These are phyloP conservation scores for Triticum monococcum DNA, from an alignment of 176 grass and related monocot species.

Conservation along the genomic window DNA sequence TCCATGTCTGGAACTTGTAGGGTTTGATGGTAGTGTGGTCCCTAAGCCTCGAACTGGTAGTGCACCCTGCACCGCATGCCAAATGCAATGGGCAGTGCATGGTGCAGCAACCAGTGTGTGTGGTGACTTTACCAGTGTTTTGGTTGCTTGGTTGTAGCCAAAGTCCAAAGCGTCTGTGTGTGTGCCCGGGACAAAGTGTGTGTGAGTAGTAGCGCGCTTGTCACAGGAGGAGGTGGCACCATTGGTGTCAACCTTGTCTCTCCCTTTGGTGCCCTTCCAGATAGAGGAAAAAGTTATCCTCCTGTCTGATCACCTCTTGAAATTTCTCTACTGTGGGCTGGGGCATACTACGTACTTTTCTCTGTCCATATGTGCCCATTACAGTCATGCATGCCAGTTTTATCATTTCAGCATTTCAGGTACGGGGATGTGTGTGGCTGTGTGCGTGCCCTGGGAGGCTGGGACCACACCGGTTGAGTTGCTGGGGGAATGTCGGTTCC, in stretches of 20 bases:
- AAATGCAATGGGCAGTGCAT: no score
- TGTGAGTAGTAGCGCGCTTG: background rate
- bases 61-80: no score
- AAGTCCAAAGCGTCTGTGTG: background rate
- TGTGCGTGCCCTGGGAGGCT: background rate
- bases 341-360: background rate
- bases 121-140: background rate
- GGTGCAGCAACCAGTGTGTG: no score
- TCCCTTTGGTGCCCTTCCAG: slow-evolving; percentile 25
- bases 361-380: background rate
- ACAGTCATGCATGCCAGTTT: background rate
- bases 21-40: background rate
- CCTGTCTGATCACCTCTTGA: slow-evolving; percentile 3
- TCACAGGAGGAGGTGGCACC: slow-evolving; percentile 11
- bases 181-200: background rate
- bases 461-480: slow-evolving; percentile 29
- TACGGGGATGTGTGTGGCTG: background rate
- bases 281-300: slow-evolving; percentile 17
- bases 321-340: slow-evolving; percentile 20
- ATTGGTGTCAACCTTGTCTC: slow-evolving; percentile 20
- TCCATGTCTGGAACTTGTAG: slow-evolving; percentile 21
- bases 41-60: no score
- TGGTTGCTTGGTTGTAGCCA: background rate
- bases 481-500: background rate
- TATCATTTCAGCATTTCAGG: slow-evolving; percentile 24